These are phyloP conservation scores for Aspergillus nidulans DNA, from an alignment of 495 filamentous ascomycete genomes.

Conservation along the genomic window DNA sequence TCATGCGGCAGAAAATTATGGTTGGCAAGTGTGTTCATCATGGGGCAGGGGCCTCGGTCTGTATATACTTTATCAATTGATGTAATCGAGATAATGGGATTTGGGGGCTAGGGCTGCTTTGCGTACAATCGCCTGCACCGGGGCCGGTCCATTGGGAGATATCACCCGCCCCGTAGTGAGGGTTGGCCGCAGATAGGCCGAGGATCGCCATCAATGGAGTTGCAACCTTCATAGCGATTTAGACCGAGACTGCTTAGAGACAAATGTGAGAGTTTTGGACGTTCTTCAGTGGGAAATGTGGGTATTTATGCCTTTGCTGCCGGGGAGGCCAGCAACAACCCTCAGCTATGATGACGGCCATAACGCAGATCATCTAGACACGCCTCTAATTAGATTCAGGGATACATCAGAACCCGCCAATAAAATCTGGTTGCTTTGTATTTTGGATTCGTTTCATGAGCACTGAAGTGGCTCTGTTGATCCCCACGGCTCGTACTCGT, in stretches of 20 bases:
- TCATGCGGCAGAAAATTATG: constrained; percentile 53
- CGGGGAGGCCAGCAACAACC: not conserved
- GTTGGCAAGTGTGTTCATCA: constrained; percentile 54
- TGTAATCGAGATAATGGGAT: too few species aligned
- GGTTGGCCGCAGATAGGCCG: not conserved
- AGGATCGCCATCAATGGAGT: not conserved
- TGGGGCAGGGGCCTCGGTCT: constrained; percentile 39
- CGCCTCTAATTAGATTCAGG: not conserved
- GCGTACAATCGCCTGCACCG: not conserved
- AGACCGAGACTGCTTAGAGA: too few species aligned
- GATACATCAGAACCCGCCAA: not conserved
- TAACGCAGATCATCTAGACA: not conserved
- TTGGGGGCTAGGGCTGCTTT: not conserved
- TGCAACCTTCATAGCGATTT: not conserved
- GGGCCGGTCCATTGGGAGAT: not conserved
- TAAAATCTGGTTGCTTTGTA: not conserved
- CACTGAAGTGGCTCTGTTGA: not conserved
- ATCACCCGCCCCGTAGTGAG: not conserved
- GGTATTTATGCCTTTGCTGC: not conserved
- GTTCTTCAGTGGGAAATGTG: not conserved
- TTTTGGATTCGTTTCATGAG: not conserved
- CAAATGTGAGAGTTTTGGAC: not conserved
- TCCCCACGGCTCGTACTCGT: not conserved
- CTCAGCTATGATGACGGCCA: not conserved
- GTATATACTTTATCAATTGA: too few species aligned